Evolutionary conservation across 2,329 filamentous ascomycete species (phyloP).

Genomic region (Aspergillus sp.): DNA sequence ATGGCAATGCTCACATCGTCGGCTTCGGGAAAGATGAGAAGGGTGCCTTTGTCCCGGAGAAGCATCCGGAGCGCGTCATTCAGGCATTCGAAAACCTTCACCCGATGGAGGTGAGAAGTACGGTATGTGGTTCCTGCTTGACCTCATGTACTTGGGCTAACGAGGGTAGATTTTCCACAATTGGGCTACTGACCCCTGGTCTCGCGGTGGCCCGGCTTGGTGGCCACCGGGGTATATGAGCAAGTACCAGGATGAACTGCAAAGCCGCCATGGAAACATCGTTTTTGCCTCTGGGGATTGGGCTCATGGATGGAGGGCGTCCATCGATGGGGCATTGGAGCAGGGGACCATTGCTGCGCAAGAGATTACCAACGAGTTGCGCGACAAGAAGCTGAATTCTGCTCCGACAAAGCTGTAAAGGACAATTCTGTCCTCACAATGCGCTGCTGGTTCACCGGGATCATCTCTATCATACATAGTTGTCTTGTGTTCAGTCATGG

Average conservation of each 20-base stretch:
- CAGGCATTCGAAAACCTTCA: background rate
- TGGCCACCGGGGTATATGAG: slow-evolving; percentile 1
- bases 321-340: slow-evolving; percentile 1
- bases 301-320: slow-evolving; percentile 5
- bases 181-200: slow-evolving; percentile 3
- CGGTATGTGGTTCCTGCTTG: no score
- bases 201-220: slow-evolving; percentile 1
- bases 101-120: slow-evolving; percentile 1
- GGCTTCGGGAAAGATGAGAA: slow-evolving; percentile 2
- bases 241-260: slow-evolving; percentile 2
- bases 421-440: background rate
- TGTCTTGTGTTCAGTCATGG: no score
- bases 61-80: background rate
- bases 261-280: background rate
- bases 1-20: slow-evolving; percentile 1
- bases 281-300: slow-evolving; percentile 4
- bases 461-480: no score
- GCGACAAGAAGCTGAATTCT: background rate
- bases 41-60: background rate
- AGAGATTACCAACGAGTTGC: background rate
- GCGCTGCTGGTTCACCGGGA: background rate
- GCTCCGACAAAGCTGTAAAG: background rate
- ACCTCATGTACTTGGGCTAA: background rate
- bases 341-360: background rate
- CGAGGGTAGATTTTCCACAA: slow-evolving; percentile 1